These are phyloP conservation scores for Blastobotrys raffinosifermentans DNA, from an alignment of 1,139 yeast genomes.

Conservation along the genomic window DNA sequence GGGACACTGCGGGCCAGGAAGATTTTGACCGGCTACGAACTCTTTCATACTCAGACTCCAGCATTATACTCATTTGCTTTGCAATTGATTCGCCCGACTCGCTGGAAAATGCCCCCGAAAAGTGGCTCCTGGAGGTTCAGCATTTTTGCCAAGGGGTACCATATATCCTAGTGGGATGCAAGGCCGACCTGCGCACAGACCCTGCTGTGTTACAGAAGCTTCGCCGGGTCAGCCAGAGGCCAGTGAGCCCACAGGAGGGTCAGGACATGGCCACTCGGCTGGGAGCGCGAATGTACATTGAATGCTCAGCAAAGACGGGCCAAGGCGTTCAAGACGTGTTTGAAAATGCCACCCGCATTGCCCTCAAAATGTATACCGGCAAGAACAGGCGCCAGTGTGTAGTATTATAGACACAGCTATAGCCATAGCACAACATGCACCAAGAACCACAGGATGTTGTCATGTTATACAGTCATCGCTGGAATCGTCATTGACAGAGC, in stretches of 20 bases:
- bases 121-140: slow-evolving; percentile 78
- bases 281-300: slow-evolving; percentile 63
- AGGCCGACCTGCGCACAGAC: slow-evolving; percentile 65
- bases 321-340: slow-evolving; percentile 61
- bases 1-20: slow-evolving; percentile 88
- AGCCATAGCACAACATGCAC: too few relatives aligned
- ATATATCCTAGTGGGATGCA: slow-evolving; percentile 72
- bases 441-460: too few relatives aligned
- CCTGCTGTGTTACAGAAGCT: slow-evolving; percentile 61
- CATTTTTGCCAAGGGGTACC: slow-evolving; percentile 87
- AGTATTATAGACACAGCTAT: slow-evolving; percentile 3
- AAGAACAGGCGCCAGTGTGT: slow-evolving; percentile 3
- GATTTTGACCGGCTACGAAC: slow-evolving; percentile 48
- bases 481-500: too few relatives aligned
- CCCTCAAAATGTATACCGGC: slow-evolving; percentile 32
- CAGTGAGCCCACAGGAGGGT: slow-evolving; percentile 10
- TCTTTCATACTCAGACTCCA: slow-evolving; percentile 78
- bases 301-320: slow-evolving; percentile 68
- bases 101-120: slow-evolving; percentile 73
- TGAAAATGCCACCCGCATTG: slow-evolving; percentile 74
- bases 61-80: slow-evolving; percentile 77
- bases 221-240: slow-evolving; percentile 48
- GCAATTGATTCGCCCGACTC: slow-evolving; percentile 78
- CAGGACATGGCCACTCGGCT: slow-evolving; percentile 63
- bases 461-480: too few relatives aligned